Evolutionary conservation across 306 rosid genomes (phyloP).

Genomic region (Amphicarpaea edgeworthii): DNA sequence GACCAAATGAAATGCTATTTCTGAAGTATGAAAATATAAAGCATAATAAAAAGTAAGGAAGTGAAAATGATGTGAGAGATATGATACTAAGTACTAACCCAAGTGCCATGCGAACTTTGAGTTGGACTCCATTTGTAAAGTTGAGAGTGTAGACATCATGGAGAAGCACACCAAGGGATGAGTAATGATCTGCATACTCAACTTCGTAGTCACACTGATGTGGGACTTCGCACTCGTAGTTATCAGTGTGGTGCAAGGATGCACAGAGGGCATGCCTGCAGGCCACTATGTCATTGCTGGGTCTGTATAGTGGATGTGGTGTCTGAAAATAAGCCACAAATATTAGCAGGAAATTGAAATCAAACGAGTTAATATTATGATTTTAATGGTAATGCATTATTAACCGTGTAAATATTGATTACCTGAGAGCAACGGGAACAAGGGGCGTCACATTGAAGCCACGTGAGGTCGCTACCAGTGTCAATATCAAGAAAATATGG

Average conservation of each 20-base stretch:
- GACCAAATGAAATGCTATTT: neutral
- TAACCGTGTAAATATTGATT: too few relatives aligned
- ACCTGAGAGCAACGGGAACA: constrained; percentile 85
- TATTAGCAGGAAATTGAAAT: neutral
- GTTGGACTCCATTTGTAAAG: constrained; percentile 69
- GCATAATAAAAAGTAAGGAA: neutral
- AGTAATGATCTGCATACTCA: constrained; percentile 87
- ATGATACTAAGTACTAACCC: constrained; percentile 67
- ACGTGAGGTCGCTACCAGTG: constrained; percentile 96
- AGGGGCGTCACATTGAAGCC: constrained; percentile 98
- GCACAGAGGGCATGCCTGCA: constrained; percentile 74
- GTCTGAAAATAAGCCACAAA: constrained; percentile 62
- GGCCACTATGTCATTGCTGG: constrained; percentile 73
- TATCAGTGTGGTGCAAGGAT: constrained; percentile 58
- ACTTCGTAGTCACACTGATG: constrained; percentile 90
- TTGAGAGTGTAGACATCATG: constrained; percentile 74
- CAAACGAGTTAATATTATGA: constrained; percentile 22
- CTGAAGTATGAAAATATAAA: neutral
- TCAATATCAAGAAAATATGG: constrained; percentile 94
- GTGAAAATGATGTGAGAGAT: constrained; percentile 10
- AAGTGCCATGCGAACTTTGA: constrained; percentile 71
- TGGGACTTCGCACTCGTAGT: constrained; percentile 62
- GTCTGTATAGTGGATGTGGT: constrained; percentile 83
- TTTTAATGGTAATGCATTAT: too few relatives aligned
- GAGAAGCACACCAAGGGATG: constrained; percentile 89